These are phyloP conservation scores for Ogataea degrootiae DNA, from an alignment of 805 yeast genomes.

Conservation along the genomic window DNA sequence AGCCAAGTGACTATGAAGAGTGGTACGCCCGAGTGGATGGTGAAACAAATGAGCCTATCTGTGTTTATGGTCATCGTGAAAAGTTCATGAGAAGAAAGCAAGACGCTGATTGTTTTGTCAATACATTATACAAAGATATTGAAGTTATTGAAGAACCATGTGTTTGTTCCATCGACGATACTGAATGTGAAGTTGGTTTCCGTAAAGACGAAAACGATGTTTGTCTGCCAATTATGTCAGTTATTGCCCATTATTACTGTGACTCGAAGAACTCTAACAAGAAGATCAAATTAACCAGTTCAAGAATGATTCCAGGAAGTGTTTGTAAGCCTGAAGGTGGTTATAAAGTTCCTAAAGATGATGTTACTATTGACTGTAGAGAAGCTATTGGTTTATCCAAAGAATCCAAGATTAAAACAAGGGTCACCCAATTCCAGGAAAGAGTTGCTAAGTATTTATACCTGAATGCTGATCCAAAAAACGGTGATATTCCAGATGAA, in stretches of 20 bases:
- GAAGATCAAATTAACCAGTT: conserved; percentile 20
- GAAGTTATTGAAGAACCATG: conserved; percentile 50
- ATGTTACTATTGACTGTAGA: conserved; percentile 33
- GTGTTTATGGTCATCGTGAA: conserved; percentile 68
- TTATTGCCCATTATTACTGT: conserved; percentile 21
- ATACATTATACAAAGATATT: conserved; percentile 42
- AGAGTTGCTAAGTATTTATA: conserved; percentile 53
- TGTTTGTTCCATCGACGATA: conserved; percentile 59
- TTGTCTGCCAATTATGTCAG: conserved; percentile 39
- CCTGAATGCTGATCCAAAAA: conserved; percentile 45
- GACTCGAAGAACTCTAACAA: conserved; percentile 9
- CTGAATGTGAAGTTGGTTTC: conserved; percentile 63
- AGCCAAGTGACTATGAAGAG: conserved; percentile 55
- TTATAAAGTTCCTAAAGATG: conserved; percentile 14
- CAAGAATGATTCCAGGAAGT: conserved; percentile 24
- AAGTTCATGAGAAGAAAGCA: conserved; percentile 59
- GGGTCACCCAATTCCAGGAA: conserved; percentile 45
- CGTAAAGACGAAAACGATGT: conserved; percentile 29
- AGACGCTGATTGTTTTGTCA: conserved; percentile 59
- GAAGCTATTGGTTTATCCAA: conserved; percentile 21
- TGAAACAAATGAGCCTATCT: conserved; percentile 33
- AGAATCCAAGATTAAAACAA: conserved; percentile 30
- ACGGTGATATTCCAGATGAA: conserved; percentile 45
- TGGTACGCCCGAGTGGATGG: conserved; percentile 48
- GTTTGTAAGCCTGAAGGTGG: conserved; percentile 22